Evolutionary conservation across 2,329 filamentous ascomycete species (phyloP).

Genomic region (Clonostachys rosea): DNA sequence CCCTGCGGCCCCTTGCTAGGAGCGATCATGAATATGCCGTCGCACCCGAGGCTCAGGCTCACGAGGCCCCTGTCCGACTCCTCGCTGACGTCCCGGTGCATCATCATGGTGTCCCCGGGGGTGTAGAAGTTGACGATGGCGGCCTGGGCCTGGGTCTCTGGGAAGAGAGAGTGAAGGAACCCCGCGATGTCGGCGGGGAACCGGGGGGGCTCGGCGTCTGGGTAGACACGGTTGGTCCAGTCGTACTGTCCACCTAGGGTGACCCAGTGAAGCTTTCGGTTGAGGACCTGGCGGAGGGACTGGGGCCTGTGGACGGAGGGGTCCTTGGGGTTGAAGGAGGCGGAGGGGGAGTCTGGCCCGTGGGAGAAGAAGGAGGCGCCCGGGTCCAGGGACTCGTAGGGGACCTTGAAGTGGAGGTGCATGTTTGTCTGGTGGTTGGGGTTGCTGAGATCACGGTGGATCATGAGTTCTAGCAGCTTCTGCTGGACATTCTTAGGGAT

Average conservation of each 20-base stretch:
- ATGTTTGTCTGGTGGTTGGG: conserved; percentile 80
- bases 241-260: conserved; percentile 95
- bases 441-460: conserved; percentile 73
- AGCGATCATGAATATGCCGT: conserved; percentile 82
- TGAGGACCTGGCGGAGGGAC: conserved; percentile 63
- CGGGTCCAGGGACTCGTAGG: conserved; percentile 39
- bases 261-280: conserved; percentile 84
- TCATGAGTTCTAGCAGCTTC: conserved; percentile 64
- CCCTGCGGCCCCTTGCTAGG: conserved; percentile 35
- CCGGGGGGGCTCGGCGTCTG: conserved; percentile 56
- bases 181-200: conserved; percentile 72
- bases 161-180: conserved; percentile 68
- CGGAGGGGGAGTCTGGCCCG: conserved; percentile 36
- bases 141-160: conserved; percentile 74
- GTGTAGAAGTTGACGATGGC: conserved; percentile 94
- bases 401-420: conserved; percentile 73
- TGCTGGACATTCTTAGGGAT: conserved; percentile 67
- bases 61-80: conserved; percentile 72
- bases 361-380: conserved; percentile 50
- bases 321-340: conserved; percentile 64
- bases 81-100: conserved; percentile 93
- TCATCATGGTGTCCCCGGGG: conserved; percentile 83
- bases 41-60: conserved; percentile 85
- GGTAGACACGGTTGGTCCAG: conserved; percentile 86
- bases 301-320: conserved; percentile 70